phyloP scores from a whole-genome alignment of 2,329 filamentous ascomycete species.

The Onygenales sp. region DNA sequence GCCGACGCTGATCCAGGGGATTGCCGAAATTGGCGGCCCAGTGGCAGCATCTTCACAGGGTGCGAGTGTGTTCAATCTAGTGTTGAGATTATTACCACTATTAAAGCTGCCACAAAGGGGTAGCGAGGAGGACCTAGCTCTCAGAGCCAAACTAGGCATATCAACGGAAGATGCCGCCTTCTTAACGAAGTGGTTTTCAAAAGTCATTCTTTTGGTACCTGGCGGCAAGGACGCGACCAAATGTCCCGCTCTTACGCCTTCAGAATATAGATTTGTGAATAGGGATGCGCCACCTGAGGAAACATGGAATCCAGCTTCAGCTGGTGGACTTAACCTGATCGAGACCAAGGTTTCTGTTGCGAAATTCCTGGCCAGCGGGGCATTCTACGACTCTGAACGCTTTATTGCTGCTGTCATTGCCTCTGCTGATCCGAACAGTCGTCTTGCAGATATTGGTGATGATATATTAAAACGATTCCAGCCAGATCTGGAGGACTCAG shows the following conservation, averaged over 20 bases:
- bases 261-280: slow-evolving; percentile 62
- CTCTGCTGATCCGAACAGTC: slow-evolving; percentile 65
- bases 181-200: slow-evolving; percentile 64
- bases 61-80: slow-evolving; percentile 68
- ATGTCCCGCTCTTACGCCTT: slow-evolving; percentile 53
- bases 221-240: slow-evolving; percentile 30
- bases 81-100: slow-evolving; percentile 67
- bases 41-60: slow-evolving; percentile 39
- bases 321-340: slow-evolving; percentile 55
- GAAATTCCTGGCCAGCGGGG: slow-evolving; percentile 69
- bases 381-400: slow-evolving; percentile 74
- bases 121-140: slow-evolving; percentile 62
- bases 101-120: slow-evolving; percentile 60
- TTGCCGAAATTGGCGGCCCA: slow-evolving; percentile 26
- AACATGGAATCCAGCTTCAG: slow-evolving; percentile 54
- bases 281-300: slow-evolving; percentile 38
- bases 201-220: slow-evolving; percentile 62
- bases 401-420: slow-evolving; percentile 78
- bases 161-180: slow-evolving; percentile 63
- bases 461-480: slow-evolving; percentile 75
- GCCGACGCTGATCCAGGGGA: slow-evolving; percentile 58
- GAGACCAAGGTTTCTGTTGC: slow-evolving; percentile 62
- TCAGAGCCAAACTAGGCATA: slow-evolving; percentile 59
- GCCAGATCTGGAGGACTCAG: slow-evolving; percentile 57
- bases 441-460: slow-evolving; percentile 74